These are phyloP conservation scores for Mucor racemosus DNA, from an alignment of 371 early-diverging fungal species.

Conservation along the genomic window DNA sequence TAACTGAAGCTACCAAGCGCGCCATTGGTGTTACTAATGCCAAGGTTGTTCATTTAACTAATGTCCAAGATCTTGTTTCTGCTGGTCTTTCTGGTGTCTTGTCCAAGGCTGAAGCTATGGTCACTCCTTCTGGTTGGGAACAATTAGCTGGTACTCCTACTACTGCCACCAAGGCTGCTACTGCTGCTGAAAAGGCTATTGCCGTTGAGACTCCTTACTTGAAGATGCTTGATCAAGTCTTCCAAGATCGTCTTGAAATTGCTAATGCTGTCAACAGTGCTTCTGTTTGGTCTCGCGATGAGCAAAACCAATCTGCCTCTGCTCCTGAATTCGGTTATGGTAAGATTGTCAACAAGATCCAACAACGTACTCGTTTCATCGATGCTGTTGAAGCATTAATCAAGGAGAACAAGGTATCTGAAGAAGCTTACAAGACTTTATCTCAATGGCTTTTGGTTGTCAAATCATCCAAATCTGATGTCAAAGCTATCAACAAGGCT, in stretches of 20 bases:
- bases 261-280: slow-evolving; percentile 71
- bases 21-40: slow-evolving; percentile 11
- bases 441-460: slow-evolving; percentile 72
- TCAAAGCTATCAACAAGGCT: slow-evolving; percentile 44
- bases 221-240: slow-evolving; percentile 79
- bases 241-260: slow-evolving; percentile 76
- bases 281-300: slow-evolving; percentile 50
- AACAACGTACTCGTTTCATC: slow-evolving; percentile 71
- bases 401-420: slow-evolving; percentile 56
- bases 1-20: slow-evolving; percentile 30
- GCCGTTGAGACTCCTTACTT: slow-evolving; percentile 77
- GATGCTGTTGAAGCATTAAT: slow-evolving; percentile 64
- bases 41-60: slow-evolving; percentile 11
- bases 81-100: slow-evolving; percentile 15
- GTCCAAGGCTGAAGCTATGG: slow-evolving; percentile 20
- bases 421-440: slow-evolving; percentile 62
- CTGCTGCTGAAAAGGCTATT: background rate
- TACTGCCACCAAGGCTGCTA: background rate
- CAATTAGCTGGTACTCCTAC: background rate
- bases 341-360: slow-evolving; percentile 68
- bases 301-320: slow-evolving; percentile 49
- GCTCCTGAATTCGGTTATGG: slow-evolving; percentile 90
- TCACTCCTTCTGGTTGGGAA: slow-evolving; percentile 26
- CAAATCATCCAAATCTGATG: slow-evolving; percentile 57
- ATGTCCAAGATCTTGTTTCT: slow-evolving; percentile 5